Evolutionary conservation across 768 basidiomycete genomes (phyloP).

Genomic region (Antrodiella citrinella): DNA sequence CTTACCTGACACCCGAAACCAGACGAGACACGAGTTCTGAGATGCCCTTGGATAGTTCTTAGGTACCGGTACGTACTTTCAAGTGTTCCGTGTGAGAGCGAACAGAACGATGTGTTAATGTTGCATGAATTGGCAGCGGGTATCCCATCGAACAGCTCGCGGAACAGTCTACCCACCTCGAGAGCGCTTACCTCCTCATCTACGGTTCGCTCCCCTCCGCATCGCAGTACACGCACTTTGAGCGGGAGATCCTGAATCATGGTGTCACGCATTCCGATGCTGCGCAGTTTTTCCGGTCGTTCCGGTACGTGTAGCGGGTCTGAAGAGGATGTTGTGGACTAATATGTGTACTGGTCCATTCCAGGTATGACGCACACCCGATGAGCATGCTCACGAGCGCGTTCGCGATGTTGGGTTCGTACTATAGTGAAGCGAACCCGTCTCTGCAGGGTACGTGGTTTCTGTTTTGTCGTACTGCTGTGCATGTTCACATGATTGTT

Average conservation of each 20-base stretch:
- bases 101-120: too few species aligned
- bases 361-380: constrained; percentile 83
- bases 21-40: too few species aligned
- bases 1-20: too few species aligned
- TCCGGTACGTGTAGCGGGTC: constrained; percentile 33
- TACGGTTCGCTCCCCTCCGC: constrained; percentile 74
- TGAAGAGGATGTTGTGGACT: too few species aligned
- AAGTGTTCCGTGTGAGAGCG: constrained; percentile 2
- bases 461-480: neutral
- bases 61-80: constrained; percentile 53
- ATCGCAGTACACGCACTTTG: constrained; percentile 53
- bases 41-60: too few species aligned
- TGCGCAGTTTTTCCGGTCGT: constrained; percentile 33
- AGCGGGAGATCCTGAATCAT: constrained; percentile 75
- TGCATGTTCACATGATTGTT: too few species aligned
- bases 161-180: constrained; percentile 68
- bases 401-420: constrained; percentile 82
- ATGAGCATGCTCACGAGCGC: constrained; percentile 87
- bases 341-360: too few species aligned
- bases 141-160: constrained; percentile 93
- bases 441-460: constrained; percentile 57
- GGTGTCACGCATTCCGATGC: constrained; percentile 36
- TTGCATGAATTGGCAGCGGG: too few species aligned
- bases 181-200: constrained; percentile 80
- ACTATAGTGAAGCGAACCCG: constrained; percentile 84